Percentiles rank a stretch among this genome's conserved stretches.
phyloP scores from a whole-genome alignment of 1,284 basidiomycete species.

The Xanthoconium separans region DNA sequence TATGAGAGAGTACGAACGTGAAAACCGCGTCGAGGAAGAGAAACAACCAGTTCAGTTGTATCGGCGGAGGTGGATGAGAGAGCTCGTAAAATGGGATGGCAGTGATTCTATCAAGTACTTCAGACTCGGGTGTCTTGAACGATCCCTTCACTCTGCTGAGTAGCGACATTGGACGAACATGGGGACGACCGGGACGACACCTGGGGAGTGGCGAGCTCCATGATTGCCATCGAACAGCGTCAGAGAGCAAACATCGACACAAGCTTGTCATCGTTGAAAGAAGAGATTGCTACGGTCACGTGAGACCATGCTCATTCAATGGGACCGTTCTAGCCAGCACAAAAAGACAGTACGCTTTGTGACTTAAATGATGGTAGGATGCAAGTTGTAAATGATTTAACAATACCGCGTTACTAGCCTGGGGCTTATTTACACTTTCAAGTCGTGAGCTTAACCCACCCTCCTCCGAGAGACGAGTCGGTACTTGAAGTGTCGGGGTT shows the following conservation, averaged over 20 bases:
- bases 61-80: constrained; percentile 12
- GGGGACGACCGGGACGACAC: neutral
- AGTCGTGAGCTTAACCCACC: neutral
- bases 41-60: constrained; percentile 27
- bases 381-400: too few relatives aligned
- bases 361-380: too few relatives aligned
- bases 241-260: constrained; percentile 8
- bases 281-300: neutral
- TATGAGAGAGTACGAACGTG: constrained; percentile 32
- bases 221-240: neutral
- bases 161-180: constrained; percentile 18
- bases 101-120: constrained; percentile 23
- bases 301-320: too few relatives aligned
- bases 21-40: constrained; percentile 67
- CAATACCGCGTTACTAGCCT: too few relatives aligned
- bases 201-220: neutral
- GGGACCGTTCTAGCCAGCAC: too few relatives aligned
- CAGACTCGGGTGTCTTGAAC: constrained; percentile 59
- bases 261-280: constrained; percentile 50
- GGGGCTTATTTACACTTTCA: too few relatives aligned
- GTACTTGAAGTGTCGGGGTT: neutral
- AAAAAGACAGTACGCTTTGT: too few relatives aligned
- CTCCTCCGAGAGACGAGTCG: neutral
- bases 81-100: constrained; percentile 27
- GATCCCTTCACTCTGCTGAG: neutral